These are phyloP conservation scores for Pleomassaria siparia DNA, from an alignment of 2,329 filamentous ascomycete genomes.

Conservation along the genomic window DNA sequence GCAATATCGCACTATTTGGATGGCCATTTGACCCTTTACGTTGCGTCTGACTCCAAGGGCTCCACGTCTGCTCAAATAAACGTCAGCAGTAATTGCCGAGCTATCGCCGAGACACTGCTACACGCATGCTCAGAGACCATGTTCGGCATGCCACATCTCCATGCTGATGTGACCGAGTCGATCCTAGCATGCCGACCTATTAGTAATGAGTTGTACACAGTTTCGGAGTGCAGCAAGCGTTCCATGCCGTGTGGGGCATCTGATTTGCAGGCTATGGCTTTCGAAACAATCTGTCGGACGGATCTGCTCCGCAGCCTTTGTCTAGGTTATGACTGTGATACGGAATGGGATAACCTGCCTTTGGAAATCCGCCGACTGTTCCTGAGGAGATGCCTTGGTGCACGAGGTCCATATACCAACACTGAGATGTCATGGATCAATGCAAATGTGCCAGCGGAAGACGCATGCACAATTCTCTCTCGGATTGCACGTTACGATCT, in stretches of 20 bases:
- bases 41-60: conserved; percentile 35
- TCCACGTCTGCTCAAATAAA: conserved; percentile 26
- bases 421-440: conserved; percentile 49
- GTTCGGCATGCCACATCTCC: conserved; percentile 35
- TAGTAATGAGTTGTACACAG: conserved; percentile 20
- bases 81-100: conserved; percentile 35
- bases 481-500: conserved; percentile 54
- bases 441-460: conserved; percentile 45
- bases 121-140: conserved; percentile 38
- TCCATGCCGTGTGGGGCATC: conserved; percentile 30
- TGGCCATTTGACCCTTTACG: conserved; percentile 31
- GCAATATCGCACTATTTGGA: conserved; percentile 38
- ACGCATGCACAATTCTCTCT: conserved; percentile 39
- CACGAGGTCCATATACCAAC: conserved; percentile 44
- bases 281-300: conserved; percentile 38
- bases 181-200: conserved; percentile 28
- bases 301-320: conserved; percentile 52
- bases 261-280: conserved; percentile 19
- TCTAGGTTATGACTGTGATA: conserved; percentile 53
- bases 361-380: conserved; percentile 50
- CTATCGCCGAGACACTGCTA: conserved; percentile 38
- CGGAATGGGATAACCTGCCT: conserved; percentile 55
- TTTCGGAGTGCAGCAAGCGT: conserved; percentile 38
- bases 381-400: conserved; percentile 50
- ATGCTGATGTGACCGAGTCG: conserved; percentile 37